Conservation (phyloP, 2,329 filamentous ascomycete species). For the Colletotrichum phormii region DNA sequence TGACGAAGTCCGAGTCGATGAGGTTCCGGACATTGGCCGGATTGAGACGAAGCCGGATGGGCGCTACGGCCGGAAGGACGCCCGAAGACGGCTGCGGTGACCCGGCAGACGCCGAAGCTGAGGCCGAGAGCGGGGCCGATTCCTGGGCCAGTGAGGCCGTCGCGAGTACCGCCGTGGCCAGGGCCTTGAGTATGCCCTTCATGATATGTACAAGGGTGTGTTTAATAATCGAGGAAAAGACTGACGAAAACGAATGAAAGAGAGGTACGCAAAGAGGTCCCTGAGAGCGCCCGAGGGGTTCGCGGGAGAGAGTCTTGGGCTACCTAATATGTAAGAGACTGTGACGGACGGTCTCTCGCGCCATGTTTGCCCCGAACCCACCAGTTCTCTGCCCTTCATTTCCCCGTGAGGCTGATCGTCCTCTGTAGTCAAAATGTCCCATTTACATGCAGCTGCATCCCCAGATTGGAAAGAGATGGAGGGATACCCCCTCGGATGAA, state of each 20-base stretch:
- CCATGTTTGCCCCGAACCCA: conserved; percentile 21
- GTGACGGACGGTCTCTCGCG: not conserved
- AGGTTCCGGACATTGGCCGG: conserved; percentile 34
- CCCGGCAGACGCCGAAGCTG: not conserved
- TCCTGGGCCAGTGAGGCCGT: conserved; percentile 22
- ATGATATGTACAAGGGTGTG: not conserved
- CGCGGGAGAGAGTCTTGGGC: not conserved
- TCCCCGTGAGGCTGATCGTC: not conserved
- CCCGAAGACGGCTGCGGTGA: not conserved
- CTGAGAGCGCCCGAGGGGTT: not conserved
- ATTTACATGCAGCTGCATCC: not conserved
- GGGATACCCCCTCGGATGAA: not conserved
- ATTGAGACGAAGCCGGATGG: conserved; percentile 34
- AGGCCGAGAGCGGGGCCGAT: not conserved
- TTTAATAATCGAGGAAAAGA: conserved; percentile 6
- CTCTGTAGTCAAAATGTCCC: not conserved
- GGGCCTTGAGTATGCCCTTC: conserved; percentile 23
- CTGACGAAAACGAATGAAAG: not conserved
- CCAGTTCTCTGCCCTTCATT: not conserved
- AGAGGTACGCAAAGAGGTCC: not conserved
- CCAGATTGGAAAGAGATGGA: not conserved
- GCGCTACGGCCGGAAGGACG: conserved; percentile 8
- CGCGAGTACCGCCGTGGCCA: conserved; percentile 6
- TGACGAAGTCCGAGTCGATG: conserved; percentile 31
- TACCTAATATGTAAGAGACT: conserved; percentile 11